Conservation (phyloP, 495 filamentous ascomycete species). For the Choiromyces venosus region DNA sequence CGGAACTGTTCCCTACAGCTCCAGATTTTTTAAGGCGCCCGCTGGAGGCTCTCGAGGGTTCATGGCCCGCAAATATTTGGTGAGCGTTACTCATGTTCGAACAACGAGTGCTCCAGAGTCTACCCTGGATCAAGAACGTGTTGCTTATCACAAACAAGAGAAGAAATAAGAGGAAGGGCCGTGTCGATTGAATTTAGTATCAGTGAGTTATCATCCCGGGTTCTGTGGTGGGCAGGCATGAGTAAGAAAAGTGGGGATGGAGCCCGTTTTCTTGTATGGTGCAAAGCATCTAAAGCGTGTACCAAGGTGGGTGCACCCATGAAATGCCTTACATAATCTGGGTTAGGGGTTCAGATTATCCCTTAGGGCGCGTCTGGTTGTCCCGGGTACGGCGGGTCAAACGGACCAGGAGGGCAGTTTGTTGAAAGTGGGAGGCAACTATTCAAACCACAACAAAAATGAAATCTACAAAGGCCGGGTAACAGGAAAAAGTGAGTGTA, state of each 20-base stretch:
- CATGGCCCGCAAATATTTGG: background rate
- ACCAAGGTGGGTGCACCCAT: no score
- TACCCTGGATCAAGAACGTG: background rate
- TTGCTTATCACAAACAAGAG: background rate
- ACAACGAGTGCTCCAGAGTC: no score
- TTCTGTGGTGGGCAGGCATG: background rate
- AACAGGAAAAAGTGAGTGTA: no score
- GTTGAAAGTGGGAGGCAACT: no score
- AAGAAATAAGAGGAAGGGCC: background rate
- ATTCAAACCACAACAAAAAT: no score
- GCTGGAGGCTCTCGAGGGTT: background rate
- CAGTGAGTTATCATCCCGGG: background rate
- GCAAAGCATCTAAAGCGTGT: no score
- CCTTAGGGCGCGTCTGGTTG: no score
- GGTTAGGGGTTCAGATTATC: no score
- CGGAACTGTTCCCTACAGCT: background rate
- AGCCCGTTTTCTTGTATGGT: background rate
- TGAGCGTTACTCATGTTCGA: background rate
- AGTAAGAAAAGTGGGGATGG: background rate
- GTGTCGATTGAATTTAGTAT: background rate
- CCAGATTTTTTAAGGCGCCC: background rate
- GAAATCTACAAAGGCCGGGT: no score
- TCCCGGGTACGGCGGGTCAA: no score
- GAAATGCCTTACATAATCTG: no score
- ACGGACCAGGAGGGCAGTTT: no score